phyloP scores from a whole-genome alignment of 331 rosid genomes.

The Phaseolus coccineus region DNA sequence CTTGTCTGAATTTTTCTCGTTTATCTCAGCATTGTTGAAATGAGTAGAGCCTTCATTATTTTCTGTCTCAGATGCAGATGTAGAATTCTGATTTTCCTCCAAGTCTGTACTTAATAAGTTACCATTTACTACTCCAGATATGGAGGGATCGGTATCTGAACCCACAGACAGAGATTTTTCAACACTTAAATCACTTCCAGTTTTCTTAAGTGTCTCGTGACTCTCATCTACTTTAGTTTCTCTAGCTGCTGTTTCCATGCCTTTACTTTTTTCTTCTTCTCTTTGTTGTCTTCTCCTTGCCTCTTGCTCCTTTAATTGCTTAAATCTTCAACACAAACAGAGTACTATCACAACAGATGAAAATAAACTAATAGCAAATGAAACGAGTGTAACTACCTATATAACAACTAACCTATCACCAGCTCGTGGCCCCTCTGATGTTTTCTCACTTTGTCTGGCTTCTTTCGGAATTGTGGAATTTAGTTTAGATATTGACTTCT shows the following conservation, averaged over 20 bases:
- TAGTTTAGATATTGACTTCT: slow-evolving; percentile 58
- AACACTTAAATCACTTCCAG: slow-evolving; percentile 47
- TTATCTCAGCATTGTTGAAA: slow-evolving; percentile 45
- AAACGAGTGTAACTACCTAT: slow-evolving; percentile 30
- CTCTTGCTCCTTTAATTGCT: slow-evolving; percentile 81
- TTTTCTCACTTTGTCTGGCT: slow-evolving; percentile 55
- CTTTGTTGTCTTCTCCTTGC: slow-evolving; percentile 61
- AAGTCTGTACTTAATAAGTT: slow-evolving; percentile 47
- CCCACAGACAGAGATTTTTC: slow-evolving; percentile 50
- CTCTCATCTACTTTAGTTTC: slow-evolving; percentile 44
- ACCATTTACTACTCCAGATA: slow-evolving; percentile 66
- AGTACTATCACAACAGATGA: slow-evolving; percentile 35
- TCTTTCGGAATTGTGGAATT: slow-evolving; percentile 47
- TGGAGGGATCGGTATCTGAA: slow-evolving; percentile 44
- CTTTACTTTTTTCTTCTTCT: slow-evolving; percentile 81
- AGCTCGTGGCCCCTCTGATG: slow-evolving; percentile 61
- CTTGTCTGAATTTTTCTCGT: slow-evolving; percentile 51
- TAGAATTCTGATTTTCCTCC: slow-evolving; percentile 54
- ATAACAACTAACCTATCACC: slow-evolving; percentile 78
- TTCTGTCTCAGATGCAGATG: slow-evolving; percentile 47
- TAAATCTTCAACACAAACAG: slow-evolving; percentile 67
- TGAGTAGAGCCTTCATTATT: slow-evolving; percentile 50
- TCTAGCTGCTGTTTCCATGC: slow-evolving; percentile 59
- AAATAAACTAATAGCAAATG: slow-evolving; percentile 20
- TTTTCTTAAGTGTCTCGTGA: slow-evolving; percentile 45